phyloP scores from a whole-genome alignment of 2,329 filamentous ascomycete genomes.

The Pezicula neosporulosa region DNA sequence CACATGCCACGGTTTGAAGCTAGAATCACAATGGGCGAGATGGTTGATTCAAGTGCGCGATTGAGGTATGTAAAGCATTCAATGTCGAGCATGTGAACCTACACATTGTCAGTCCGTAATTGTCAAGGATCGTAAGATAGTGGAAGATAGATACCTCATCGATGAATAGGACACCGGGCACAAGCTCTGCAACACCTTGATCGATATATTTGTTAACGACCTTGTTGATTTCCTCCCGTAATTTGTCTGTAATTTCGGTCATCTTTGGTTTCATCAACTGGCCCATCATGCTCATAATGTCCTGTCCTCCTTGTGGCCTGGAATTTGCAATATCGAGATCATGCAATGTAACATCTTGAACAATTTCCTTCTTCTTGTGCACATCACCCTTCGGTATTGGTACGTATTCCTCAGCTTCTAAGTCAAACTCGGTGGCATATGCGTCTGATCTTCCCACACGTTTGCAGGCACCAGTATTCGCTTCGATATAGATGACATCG shows the following conservation, averaged over 20 bases:
- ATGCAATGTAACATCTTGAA: slow-evolving; percentile 96
- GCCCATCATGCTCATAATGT: slow-evolving; percentile 99
- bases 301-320: slow-evolving; percentile 91
- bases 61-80: slow-evolving; percentile 99
- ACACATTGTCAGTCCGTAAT: slow-evolving; percentile 20
- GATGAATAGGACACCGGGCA: slow-evolving; percentile 98
- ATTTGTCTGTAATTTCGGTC: slow-evolving; percentile 98
- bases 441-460: slow-evolving; percentile 93
- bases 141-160: slow-evolving; percentile 75
- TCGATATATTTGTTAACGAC: slow-evolving; percentile 99
- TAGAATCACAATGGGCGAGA: slow-evolving; percentile 95
- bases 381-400: slow-evolving; percentile 98
- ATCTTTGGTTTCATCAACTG: slow-evolving; percentile 99
- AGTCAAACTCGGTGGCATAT: slow-evolving; percentile 96
- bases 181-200: slow-evolving; percentile 93
- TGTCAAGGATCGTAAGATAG: neutral
- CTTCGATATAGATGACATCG: slow-evolving; percentile 98
- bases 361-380: slow-evolving; percentile 99
- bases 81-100: slow-evolving; percentile 99
- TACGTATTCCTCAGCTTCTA: slow-evolving; percentile 98
- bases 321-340: slow-evolving; percentile 96
- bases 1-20: slow-evolving; percentile 95
- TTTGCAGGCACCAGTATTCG: slow-evolving; percentile 97
- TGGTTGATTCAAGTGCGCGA: slow-evolving; percentile 90
- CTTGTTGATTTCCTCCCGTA: slow-evolving; percentile 96